These are phyloP conservation scores for Citrus inodora DNA, from an alignment of 345 rosid genomes.

Conservation along the genomic window DNA sequence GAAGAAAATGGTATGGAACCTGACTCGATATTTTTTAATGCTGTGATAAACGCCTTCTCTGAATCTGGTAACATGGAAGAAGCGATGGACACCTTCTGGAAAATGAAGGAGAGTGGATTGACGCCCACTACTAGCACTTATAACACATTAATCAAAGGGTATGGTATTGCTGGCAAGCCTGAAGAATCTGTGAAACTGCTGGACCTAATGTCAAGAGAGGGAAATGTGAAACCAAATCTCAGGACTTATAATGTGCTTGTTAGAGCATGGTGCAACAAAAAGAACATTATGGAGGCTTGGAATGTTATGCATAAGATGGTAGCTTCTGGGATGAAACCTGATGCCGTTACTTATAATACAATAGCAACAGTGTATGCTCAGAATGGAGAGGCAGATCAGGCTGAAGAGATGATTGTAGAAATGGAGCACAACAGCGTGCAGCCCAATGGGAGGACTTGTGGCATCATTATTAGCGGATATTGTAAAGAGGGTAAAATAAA, in stretches of 20 bases:
- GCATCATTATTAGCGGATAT: slow-evolving; percentile 56
- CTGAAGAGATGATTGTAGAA: slow-evolving; percentile 42
- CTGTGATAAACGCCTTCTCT: slow-evolving; percentile 59
- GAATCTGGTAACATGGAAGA: slow-evolving; percentile 59
- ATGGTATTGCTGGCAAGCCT: slow-evolving; percentile 53
- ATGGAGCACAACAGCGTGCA: slow-evolving; percentile 37
- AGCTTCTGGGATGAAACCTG: slow-evolving; percentile 47
- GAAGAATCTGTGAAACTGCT: slow-evolving; percentile 52
- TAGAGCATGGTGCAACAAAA: slow-evolving; percentile 65
- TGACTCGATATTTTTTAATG: slow-evolving; percentile 51
- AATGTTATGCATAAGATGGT: slow-evolving; percentile 48
- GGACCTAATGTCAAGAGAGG: slow-evolving; percentile 42
- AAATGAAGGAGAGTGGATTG: slow-evolving; percentile 55
- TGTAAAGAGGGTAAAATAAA: slow-evolving; percentile 49
- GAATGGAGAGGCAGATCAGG: slow-evolving; percentile 45
- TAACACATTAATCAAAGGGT: slow-evolving; percentile 62
- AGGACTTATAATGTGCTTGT: slow-evolving; percentile 59
- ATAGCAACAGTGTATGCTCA: slow-evolving; percentile 55
- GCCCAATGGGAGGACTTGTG: slow-evolving; percentile 57
- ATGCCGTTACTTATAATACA: slow-evolving; percentile 58
- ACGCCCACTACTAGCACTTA: slow-evolving; percentile 57
- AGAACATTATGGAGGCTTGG: slow-evolving; percentile 52
- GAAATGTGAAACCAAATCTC: slow-evolving; percentile 45
- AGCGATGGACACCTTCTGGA: slow-evolving; percentile 43
- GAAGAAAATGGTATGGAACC: slow-evolving; percentile 46